A percentile compares a stretch with the other conserved stretches of the same genome.
Conservation (phyloP, 805 yeast genomes). For the Candida taoyuanica region DNA sequence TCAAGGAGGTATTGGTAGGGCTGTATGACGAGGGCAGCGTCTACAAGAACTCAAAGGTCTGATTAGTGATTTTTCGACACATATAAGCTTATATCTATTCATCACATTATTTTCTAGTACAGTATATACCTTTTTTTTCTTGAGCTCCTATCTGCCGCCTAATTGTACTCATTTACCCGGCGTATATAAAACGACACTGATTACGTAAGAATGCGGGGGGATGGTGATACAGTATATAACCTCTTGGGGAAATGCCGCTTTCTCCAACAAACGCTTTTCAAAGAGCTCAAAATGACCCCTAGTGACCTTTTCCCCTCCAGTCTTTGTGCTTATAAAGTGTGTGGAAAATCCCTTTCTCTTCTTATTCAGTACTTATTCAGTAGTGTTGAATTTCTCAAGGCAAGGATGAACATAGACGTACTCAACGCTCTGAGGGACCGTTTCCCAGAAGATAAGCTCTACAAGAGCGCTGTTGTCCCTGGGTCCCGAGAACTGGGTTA, state of each 20-base stretch:
- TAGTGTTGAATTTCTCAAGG: too few relatives aligned
- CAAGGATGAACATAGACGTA: constrained; percentile 4
- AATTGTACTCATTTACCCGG: not conserved
- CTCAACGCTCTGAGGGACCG: constrained; percentile 11
- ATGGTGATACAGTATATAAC: not conserved
- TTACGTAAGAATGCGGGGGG: not conserved
- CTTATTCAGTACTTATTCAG: too few relatives aligned
- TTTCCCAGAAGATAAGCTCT: constrained; percentile 12
- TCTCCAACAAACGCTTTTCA: not conserved
- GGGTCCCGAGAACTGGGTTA: constrained; percentile 34
- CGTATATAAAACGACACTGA: not conserved
- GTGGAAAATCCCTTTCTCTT: too few relatives aligned
- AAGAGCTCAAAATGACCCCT: not conserved
- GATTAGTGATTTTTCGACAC: too few relatives aligned
- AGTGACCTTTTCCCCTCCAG: too few relatives aligned
- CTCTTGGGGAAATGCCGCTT: not conserved
- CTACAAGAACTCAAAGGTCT: constrained; percentile 8
- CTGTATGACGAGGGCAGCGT: constrained; percentile 49
- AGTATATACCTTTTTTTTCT: not conserved
- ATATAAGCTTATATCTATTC: too few relatives aligned
- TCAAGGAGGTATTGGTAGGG: constrained; percentile 34
- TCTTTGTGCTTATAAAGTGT: too few relatives aligned
- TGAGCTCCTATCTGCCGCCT: not conserved
- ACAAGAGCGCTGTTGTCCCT: constrained; percentile 30
- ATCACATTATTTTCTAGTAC: too few relatives aligned